Evolutionary conservation across 2,329 filamentous ascomycete genomes (phyloP).

Genomic region (Rhexocercosporidium sp.): DNA sequence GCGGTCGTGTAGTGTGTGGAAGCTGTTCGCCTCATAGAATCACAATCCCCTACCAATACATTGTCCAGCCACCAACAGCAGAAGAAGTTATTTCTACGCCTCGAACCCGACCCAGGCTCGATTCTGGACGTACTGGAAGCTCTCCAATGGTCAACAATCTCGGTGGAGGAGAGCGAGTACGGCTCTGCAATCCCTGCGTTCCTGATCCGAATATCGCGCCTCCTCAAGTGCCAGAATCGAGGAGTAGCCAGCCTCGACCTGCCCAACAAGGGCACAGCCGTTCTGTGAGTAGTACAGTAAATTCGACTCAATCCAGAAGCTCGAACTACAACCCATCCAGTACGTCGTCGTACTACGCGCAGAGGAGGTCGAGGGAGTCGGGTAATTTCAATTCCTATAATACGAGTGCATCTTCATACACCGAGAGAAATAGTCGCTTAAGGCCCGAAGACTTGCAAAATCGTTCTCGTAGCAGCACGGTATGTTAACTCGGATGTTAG

Average conservation of each 20-base stretch:
- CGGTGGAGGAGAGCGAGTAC: constrained; percentile 70
- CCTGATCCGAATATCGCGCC: constrained; percentile 69
- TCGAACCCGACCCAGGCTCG: constrained; percentile 22
- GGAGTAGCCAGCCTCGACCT: constrained; percentile 15
- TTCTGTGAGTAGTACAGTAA: constrained; percentile 28
- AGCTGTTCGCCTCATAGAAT: constrained; percentile 93
- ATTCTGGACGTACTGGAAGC: constrained; percentile 30
- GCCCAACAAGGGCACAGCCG: constrained; percentile 25
- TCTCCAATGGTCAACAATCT: constrained; percentile 43
- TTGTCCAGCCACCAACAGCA: constrained; percentile 72
- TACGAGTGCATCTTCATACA: constrained; percentile 19
- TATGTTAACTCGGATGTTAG: constrained; percentile 20
- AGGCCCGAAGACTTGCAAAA: constrained; percentile 23
- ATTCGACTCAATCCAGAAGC: not conserved
- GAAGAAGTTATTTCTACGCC: constrained; percentile 25
- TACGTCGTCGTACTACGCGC: not conserved
- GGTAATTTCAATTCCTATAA: constrained; percentile 17
- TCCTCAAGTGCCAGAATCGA: constrained; percentile 42
- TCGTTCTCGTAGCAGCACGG: constrained; percentile 38
- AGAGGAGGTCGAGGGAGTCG: constrained; percentile 22
- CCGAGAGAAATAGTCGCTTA: constrained; percentile 18
- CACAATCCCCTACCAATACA: constrained; percentile 91
- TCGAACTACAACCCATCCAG: not conserved
- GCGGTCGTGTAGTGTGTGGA: constrained; percentile 88
- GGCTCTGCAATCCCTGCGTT: constrained; percentile 75